phyloP scores from a whole-genome alignment of 208 protist genomes.

The Leishmania guyanensis region DNA sequence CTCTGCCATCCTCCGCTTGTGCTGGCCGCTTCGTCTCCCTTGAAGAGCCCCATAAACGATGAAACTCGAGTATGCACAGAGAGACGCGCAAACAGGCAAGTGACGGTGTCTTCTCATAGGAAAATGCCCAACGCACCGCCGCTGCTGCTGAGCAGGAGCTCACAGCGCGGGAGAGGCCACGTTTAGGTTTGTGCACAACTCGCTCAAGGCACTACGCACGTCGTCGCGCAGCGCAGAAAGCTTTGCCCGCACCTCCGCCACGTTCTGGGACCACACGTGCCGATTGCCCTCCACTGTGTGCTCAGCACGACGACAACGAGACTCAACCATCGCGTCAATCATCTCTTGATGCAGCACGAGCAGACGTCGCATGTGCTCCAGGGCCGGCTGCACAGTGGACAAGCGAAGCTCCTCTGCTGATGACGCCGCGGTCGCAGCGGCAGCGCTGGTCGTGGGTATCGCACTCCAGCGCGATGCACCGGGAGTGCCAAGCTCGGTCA shows the following conservation, averaged over 20 bases:
- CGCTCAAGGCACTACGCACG: conserved; percentile 65
- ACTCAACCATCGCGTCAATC: conserved; percentile 65
- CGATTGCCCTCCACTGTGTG: conserved; percentile 27
- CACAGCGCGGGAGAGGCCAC: conserved; percentile 68
- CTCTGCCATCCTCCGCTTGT: neutral
- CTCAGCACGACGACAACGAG: conserved; percentile 61
- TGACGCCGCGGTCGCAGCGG: neutral
- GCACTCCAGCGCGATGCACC: neutral
- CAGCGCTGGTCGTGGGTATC: neutral
- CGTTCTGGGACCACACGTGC: conserved; percentile 54
- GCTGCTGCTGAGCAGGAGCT: neutral
- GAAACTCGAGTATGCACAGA: neutral
- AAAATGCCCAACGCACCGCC: neutral
- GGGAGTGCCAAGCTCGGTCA: neutral
- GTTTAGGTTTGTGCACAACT: conserved; percentile 71
- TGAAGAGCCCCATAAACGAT: neutral
- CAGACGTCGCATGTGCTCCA: conserved; percentile 75
- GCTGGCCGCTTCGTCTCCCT: neutral
- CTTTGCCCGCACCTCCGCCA: conserved; percentile 59
- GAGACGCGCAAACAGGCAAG: conserved; percentile 3
- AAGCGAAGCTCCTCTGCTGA: conserved; percentile 32
- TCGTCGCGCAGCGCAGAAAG: conserved; percentile 55
- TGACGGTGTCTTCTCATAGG: neutral
- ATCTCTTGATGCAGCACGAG: conserved; percentile 75
- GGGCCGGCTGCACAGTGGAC: conserved; percentile 57